A percentile compares a stretch with the other conserved stretches of the same genome.
These are phyloP conservation scores for Hansenula lynferdii DNA, from an alignment of 1,139 yeast genomes.

Conservation along the genomic window DNA sequence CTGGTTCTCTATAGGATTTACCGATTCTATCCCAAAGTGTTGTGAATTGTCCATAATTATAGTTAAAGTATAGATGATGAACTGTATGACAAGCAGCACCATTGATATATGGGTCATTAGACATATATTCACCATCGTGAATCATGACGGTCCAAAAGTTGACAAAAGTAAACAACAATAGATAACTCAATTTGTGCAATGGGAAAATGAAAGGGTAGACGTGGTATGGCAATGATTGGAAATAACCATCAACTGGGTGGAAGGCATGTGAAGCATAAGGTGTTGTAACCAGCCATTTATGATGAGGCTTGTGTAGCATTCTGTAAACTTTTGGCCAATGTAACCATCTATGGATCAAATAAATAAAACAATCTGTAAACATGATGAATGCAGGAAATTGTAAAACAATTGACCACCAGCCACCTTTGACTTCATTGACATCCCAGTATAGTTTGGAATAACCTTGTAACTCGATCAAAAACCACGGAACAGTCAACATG, in stretches of 20 bases:
- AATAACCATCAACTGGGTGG: slow-evolving; percentile 98
- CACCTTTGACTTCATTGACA: slow-evolving; percentile 58
- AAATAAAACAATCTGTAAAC: slow-evolving; percentile 92
- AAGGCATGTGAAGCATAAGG: slow-evolving; percentile 98
- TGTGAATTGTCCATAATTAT: slow-evolving; percentile 97
- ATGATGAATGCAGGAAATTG: slow-evolving; percentile 78
- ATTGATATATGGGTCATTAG: slow-evolving; percentile 89
- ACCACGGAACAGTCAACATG: slow-evolving; percentile 81
- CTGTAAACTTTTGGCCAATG: slow-evolving; percentile 92
- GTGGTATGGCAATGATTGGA: slow-evolving; percentile 92
- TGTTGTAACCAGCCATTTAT: slow-evolving; percentile 98
- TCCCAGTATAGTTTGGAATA: slow-evolving; percentile 72
- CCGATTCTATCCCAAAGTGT: slow-evolving; percentile 98
- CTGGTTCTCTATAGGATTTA: slow-evolving; percentile 89
- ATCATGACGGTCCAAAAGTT: slow-evolving; percentile 98
- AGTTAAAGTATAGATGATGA: slow-evolving; percentile 94
- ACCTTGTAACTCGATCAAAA: slow-evolving; percentile 77
- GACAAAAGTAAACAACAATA: slow-evolving; percentile 79
- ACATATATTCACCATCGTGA: slow-evolving; percentile 94
- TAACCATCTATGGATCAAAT: slow-evolving; percentile 84
- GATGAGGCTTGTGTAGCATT: slow-evolving; percentile 93
- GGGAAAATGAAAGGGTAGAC: slow-evolving; percentile 89
- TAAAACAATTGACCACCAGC: slow-evolving; percentile 55
- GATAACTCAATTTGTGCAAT: slow-evolving; percentile 79
- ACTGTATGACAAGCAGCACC: slow-evolving; percentile 99